Conservation (phyloP, 495 filamentous ascomycete species). For the Aspergillus diversus region DNA sequence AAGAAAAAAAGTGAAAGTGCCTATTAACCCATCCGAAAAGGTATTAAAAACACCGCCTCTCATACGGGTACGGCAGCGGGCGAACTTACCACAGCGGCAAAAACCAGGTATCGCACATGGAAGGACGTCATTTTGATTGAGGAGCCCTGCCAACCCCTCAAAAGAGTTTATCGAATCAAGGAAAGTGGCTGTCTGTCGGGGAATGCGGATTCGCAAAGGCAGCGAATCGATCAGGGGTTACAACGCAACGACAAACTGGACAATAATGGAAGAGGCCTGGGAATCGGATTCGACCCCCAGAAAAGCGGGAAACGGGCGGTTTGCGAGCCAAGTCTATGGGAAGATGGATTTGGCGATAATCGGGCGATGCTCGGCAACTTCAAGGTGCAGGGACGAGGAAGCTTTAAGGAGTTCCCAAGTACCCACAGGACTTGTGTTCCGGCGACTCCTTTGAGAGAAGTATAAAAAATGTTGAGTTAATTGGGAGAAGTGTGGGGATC, state of each 20-base stretch:
- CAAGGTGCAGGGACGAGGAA: neutral
- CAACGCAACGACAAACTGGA: neutral
- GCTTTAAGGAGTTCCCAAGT: neutral
- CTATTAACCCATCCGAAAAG: slow-evolving; percentile 41
- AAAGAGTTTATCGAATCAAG: neutral
- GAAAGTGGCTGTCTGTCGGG: neutral
- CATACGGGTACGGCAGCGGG: neutral
- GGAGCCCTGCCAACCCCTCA: slow-evolving; percentile 14
- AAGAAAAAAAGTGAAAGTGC: slow-evolving; percentile 76
- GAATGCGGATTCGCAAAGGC: neutral
- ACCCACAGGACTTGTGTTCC: slow-evolving; percentile 1
- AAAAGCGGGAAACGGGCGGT: neutral
- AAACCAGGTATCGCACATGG: slow-evolving; percentile 82
- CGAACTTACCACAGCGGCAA: slow-evolving; percentile 78
- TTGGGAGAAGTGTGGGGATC: neutral
- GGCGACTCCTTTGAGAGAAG: neutral
- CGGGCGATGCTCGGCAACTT: neutral
- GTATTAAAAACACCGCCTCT: neutral
- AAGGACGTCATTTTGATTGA: slow-evolving; percentile 63
- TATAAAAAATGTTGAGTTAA: neutral
- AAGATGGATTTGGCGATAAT: slow-evolving; percentile 3
- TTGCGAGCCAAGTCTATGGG: neutral
- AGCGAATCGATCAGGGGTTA: neutral
- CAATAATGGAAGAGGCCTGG: neutral
- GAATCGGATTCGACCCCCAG: slow-evolving; percentile 7